Conservation (phyloP, 495 filamentous ascomycete species). For the Aspergillus funiculosus region DNA sequence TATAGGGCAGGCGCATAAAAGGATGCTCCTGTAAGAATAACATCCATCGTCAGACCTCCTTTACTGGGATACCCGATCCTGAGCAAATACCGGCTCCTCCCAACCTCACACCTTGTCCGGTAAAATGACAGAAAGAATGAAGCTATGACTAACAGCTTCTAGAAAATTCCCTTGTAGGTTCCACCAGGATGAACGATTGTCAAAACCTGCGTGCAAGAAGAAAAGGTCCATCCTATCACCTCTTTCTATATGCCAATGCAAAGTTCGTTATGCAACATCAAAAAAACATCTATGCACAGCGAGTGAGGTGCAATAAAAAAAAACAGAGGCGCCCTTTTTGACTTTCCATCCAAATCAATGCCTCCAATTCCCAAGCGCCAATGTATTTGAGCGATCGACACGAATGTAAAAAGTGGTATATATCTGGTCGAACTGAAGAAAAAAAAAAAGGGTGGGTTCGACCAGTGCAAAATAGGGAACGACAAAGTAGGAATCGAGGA, state of each 20-base stretch:
- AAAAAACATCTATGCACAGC: conserved; percentile 37
- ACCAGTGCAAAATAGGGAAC: conserved; percentile 36
- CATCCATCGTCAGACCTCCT: neutral
- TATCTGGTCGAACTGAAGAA: conserved; percentile 34
- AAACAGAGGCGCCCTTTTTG: conserved; percentile 27
- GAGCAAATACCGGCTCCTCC: conserved; percentile 1
- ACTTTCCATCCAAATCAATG: conserved; percentile 29
- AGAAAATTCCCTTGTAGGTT: neutral
- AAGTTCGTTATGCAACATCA: conserved; percentile 27
- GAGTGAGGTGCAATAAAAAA: conserved; percentile 40
- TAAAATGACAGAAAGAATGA: conserved; percentile 7
- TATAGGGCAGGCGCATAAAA: neutral
- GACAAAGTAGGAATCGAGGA: conserved; percentile 35
- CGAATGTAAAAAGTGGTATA: conserved; percentile 37
- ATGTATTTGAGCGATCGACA: conserved; percentile 43
- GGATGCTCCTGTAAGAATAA: neutral
- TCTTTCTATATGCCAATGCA: conserved; percentile 41
- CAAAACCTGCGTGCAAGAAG: conserved; percentile 11
- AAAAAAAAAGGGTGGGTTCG: conserved; percentile 32
- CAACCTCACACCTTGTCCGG: neutral
- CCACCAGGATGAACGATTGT: conserved; percentile 10
- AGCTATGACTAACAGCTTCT: neutral
- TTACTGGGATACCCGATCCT: neutral
- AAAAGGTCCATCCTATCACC: conserved; percentile 12
- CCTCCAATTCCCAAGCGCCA: conserved; percentile 38